phyloP scores from a whole-genome alignment of 768 basidiomycete species.

The Boletus vinaceobasis region DNA sequence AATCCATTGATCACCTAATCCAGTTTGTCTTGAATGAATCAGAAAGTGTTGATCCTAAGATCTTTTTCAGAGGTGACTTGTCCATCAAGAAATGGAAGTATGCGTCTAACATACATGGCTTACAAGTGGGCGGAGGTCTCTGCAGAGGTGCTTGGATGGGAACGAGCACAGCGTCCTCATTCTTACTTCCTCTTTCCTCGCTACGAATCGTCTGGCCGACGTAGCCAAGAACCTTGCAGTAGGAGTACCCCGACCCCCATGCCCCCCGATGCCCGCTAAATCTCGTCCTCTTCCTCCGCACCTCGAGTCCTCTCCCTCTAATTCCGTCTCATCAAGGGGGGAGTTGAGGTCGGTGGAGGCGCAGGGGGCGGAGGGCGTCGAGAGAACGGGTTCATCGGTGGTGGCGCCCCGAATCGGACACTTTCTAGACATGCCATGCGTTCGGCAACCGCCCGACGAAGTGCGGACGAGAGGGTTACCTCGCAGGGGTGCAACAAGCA shows the following conservation, averaged over 20 bases:
- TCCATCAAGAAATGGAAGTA: not conserved
- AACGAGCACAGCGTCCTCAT: slow-evolving; percentile 26
- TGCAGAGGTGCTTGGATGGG: slow-evolving; percentile 33
- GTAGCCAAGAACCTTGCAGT: slow-evolving; percentile 14
- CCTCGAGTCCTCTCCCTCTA: slow-evolving; percentile 17
- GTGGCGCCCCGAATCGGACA: slow-evolving; percentile 74
- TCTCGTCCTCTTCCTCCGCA: slow-evolving; percentile 69
- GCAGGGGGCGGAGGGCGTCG: slow-evolving; percentile 37
- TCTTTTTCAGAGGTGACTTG: not conserved
- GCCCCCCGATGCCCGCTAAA: slow-evolving; percentile 54
- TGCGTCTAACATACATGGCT: too few species aligned
- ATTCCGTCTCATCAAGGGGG: slow-evolving; percentile 23
- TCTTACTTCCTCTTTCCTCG: slow-evolving; percentile 31
- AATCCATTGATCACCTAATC: not conserved
- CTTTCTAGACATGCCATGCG: slow-evolving; percentile 94
- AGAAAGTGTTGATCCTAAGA: not conserved
- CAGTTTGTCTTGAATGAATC: not conserved
- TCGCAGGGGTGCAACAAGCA: too few species aligned
- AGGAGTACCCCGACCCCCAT: slow-evolving; percentile 54
- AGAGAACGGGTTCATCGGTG: slow-evolving; percentile 35
- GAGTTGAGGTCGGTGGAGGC: slow-evolving; percentile 35
- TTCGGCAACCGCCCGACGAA: slow-evolving; percentile 78
- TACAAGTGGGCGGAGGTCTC: slow-evolving; percentile 25
- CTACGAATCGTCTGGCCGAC: slow-evolving; percentile 13
- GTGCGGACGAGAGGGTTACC: slow-evolving; percentile 34